Evolutionary conservation across 768 basidiomycete genomes (phyloP).

Genomic region (Mycena leptocephala): DNA sequence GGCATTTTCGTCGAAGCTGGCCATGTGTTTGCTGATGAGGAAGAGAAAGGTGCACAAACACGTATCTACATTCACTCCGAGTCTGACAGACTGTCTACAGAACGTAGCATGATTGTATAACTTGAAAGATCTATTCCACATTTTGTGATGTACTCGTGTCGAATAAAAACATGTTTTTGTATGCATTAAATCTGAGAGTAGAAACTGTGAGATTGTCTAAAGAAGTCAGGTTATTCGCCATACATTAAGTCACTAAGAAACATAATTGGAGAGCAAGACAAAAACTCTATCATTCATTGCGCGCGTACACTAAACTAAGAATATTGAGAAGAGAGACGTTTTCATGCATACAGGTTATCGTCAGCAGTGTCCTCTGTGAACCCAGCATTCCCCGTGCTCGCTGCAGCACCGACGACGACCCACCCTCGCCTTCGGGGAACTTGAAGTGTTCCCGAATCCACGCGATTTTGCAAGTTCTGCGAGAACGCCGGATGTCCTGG

Average conservation of each 20-base stretch:
- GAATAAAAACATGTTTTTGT: too few relatives aligned
- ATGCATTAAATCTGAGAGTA: too few relatives aligned
- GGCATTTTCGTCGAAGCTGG: not conserved
- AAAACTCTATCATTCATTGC: slow-evolving; percentile 20
- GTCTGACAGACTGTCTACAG: too few relatives aligned
- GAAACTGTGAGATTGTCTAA: too few relatives aligned
- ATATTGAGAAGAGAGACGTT: slow-evolving; percentile 9
- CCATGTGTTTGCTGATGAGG: not conserved
- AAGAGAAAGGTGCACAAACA: not conserved
- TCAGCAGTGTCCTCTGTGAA: slow-evolving; percentile 91
- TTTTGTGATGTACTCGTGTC: too few relatives aligned
- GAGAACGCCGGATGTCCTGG: too few relatives aligned
- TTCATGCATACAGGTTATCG: slow-evolving; percentile 92
- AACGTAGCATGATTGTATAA: too few relatives aligned
- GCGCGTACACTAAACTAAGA: not conserved
- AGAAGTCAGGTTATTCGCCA: too few relatives aligned
- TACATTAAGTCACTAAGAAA: too few relatives aligned
- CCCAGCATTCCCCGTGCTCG: slow-evolving; percentile 74
- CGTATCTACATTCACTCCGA: too few relatives aligned
- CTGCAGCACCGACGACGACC: slow-evolving; percentile 54
- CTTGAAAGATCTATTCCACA: too few relatives aligned
- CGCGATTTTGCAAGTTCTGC: too few relatives aligned
- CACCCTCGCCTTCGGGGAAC: slow-evolving; percentile 85
- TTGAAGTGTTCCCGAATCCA: slow-evolving; percentile 91
- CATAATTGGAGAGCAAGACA: not conserved